These are phyloP conservation scores for Fusarium compactum DNA, from an alignment of 2,329 filamentous ascomycete species.

Conservation along the genomic window DNA sequence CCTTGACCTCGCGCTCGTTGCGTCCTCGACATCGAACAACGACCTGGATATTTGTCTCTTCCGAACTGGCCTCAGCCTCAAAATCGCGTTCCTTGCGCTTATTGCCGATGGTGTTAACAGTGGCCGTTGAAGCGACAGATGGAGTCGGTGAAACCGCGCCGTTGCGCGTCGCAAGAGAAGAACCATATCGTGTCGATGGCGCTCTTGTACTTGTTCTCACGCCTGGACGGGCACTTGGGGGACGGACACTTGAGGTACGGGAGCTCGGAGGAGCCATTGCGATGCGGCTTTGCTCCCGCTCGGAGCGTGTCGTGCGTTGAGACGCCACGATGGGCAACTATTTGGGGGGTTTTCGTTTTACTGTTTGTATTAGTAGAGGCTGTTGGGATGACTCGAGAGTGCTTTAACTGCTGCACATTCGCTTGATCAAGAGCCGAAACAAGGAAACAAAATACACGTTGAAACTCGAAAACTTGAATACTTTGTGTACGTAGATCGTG, in stretches of 20 bases:
- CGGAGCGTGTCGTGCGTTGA: slow-evolving; percentile 54
- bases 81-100: slow-evolving; percentile 93
- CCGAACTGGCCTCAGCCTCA: slow-evolving; percentile 71
- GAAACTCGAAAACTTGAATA: slow-evolving; percentile 22
- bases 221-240: slow-evolving; percentile 38
- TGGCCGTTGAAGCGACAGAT: slow-evolving; percentile 70
- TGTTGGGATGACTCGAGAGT: slow-evolving; percentile 3
- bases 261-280: slow-evolving; percentile 50
- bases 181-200: slow-evolving; percentile 45
- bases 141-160: slow-evolving; percentile 76
- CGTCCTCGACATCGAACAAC: slow-evolving; percentile 94
- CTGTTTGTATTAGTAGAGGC: slow-evolving; percentile 12
- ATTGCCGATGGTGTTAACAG: slow-evolving; percentile 69
- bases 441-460: slow-evolving; percentile 12
- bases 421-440: background rate
- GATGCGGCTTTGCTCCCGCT: slow-evolving; percentile 54
- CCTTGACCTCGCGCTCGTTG: slow-evolving; percentile 90
- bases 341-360: slow-evolving; percentile 14
- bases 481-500: slow-evolving; percentile 25
- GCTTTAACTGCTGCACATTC: slow-evolving; percentile 16
- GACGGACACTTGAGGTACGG: slow-evolving; percentile 45
- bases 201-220: slow-evolving; percentile 41
- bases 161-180: slow-evolving; percentile 42
- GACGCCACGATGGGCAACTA: slow-evolving; percentile 51
- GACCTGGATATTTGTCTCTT: slow-evolving; percentile 97